A percentile compares a stretch with the other conserved stretches of the same genome.
phyloP scores from a whole-genome alignment of 768 basidiomycete species.

The Daedalea quercina region DNA sequence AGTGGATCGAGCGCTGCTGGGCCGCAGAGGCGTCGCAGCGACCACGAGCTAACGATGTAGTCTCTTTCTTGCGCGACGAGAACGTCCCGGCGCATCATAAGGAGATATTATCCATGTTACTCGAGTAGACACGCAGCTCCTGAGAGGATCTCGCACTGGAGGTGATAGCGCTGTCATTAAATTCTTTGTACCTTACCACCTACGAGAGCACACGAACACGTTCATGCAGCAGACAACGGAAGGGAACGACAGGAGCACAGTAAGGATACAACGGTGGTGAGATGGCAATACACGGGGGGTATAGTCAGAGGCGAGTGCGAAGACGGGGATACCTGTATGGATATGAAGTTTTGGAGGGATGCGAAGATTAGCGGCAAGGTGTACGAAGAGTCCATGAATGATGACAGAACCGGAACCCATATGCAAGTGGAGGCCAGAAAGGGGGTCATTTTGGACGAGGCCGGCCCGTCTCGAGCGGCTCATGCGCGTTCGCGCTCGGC shows the following conservation, averaged over 20 bases:
- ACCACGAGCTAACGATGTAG: not conserved
- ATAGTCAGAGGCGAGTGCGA: conserved; percentile 3
- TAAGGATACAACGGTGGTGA: conserved; percentile 16
- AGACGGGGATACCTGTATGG: not conserved
- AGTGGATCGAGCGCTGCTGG: not conserved
- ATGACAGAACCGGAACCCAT: not conserved
- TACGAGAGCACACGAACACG: not conserved
- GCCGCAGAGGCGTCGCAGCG: not conserved
- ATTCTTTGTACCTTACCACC: not conserved
- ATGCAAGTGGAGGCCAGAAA: not conserved
- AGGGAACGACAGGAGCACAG: conserved; percentile 2
- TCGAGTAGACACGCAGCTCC: no score
- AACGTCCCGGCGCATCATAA: no score
- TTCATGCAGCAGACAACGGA: not conserved
- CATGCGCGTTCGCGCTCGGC: conserved; percentile 9
- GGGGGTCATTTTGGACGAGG: not conserved
- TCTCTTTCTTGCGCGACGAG: no score
- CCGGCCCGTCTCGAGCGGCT: not conserved
- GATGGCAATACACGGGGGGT: conserved; percentile 15
- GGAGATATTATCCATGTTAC: no score
- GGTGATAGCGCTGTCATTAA: no score
- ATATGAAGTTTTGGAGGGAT: not conserved
- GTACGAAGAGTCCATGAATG: not conserved
- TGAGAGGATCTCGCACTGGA: no score
- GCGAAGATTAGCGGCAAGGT: not conserved